Percentiles rank a stretch among this genome's conserved stretches.
phyloP scores from a whole-genome alignment of 345 rosid genomes.

The Linum tenue region DNA sequence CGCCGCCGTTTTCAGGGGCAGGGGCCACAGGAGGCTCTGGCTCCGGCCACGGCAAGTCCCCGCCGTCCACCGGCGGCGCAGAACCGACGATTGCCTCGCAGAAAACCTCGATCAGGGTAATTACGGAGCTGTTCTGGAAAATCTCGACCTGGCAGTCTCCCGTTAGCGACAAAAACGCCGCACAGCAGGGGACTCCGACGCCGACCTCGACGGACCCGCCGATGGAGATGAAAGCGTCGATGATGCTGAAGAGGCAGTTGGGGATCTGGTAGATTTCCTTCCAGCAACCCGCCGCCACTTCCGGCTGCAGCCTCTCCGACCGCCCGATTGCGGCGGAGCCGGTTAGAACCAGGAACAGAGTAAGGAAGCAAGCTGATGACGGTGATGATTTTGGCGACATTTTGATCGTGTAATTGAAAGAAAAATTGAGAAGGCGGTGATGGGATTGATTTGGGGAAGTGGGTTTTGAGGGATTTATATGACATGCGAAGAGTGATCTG shows the following conservation, averaged over 20 bases:
- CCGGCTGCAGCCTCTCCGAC: background rate
- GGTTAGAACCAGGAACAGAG: background rate
- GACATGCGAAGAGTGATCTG: too few relatives aligned
- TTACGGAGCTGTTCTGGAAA: background rate
- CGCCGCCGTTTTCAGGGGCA: background rate
- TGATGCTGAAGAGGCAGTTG: background rate
- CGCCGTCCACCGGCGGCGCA: background rate
- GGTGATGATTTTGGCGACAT: too few relatives aligned
- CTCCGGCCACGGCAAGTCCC: background rate
- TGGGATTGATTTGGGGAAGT: too few relatives aligned
- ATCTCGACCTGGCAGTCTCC: background rate
- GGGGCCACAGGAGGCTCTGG: background rate
- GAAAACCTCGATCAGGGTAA: background rate
- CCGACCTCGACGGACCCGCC: background rate
- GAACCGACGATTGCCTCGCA: background rate
- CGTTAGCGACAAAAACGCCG: background rate
- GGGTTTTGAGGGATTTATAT: too few relatives aligned
- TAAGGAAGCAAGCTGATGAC: background rate
- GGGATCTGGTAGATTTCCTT: background rate
- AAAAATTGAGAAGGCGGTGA: too few relatives aligned
- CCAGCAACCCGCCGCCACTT: background rate
- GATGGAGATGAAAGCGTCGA: background rate
- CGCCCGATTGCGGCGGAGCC: background rate
- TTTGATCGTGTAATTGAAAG: too few relatives aligned
- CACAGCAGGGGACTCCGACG: background rate